Percentiles rank a stretch among this genome's conserved stretches.
These are phyloP conservation scores for Phaeoacremonium minimum DNA, from an alignment of 2,329 filamentous ascomycete species.

Conservation along the genomic window DNA sequence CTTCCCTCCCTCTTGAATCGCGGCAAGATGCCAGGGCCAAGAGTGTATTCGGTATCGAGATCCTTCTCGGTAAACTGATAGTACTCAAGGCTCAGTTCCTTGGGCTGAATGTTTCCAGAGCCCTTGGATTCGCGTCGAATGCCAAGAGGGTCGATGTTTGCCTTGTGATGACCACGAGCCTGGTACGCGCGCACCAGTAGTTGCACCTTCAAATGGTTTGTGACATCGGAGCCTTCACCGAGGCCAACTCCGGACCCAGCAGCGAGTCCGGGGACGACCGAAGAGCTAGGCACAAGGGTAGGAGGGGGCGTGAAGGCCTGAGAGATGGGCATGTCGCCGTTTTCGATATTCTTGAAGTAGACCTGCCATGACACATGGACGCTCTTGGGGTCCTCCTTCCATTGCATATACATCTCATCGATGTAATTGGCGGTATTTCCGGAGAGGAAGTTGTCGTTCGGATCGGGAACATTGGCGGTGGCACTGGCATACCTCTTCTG, in stretches of 20 bases:
- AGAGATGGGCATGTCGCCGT: slow-evolving; percentile 93
- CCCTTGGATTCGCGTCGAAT: slow-evolving; percentile 83
- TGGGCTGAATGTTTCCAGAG: slow-evolving; percentile 82
- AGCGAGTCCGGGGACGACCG: slow-evolving; percentile 70
- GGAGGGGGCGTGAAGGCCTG: slow-evolving; percentile 96
- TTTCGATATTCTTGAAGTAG: slow-evolving; percentile 99
- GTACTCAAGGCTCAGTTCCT: slow-evolving; percentile 88
- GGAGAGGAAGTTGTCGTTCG: slow-evolving; percentile 93
- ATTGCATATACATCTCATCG: slow-evolving; percentile 99
- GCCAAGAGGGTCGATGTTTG: slow-evolving; percentile 91
- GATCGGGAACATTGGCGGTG: slow-evolving; percentile 58
- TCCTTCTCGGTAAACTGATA: slow-evolving; percentile 96
- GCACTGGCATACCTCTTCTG: slow-evolving; percentile 53
- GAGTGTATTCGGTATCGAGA: slow-evolving; percentile 82
- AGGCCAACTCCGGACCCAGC: slow-evolving; percentile 63
- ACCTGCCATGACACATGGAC: slow-evolving; percentile 98
- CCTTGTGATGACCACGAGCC: slow-evolving; percentile 96
- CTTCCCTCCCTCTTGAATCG: slow-evolving; percentile 84
- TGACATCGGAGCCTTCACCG: slow-evolving; percentile 74
- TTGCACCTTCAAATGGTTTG: slow-evolving; percentile 97
- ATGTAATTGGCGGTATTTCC: slow-evolving; percentile 98
- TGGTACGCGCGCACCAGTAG: slow-evolving; percentile 96
- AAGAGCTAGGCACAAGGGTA: slow-evolving; percentile 78
- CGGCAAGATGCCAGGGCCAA: slow-evolving; percentile 92
- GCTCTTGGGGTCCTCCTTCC: slow-evolving; percentile 88